phyloP scores from a whole-genome alignment of 106 monocot genomes.

The Cymbidium sinense region DNA sequence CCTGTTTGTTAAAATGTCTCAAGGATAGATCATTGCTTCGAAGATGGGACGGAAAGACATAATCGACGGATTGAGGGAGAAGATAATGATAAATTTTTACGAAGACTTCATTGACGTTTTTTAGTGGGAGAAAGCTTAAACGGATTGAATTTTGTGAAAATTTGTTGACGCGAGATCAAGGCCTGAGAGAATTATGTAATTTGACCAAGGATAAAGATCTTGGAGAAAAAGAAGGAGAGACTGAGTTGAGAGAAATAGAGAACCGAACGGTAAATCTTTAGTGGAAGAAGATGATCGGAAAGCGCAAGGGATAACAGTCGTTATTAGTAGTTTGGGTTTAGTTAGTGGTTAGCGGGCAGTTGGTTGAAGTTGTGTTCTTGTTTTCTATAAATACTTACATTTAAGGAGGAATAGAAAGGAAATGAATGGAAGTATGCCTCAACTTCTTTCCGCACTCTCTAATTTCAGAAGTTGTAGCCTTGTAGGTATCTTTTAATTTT shows the following conservation, averaged over 20 bases:
- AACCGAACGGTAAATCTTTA: background rate
- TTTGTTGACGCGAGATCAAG: background rate
- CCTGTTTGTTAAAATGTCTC: slow-evolving; percentile 1
- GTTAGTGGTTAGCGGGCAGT: too few relatives aligned
- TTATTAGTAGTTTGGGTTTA: too few relatives aligned
- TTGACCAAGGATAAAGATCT: background rate
- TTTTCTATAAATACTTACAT: too few relatives aligned
- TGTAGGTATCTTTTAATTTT: too few relatives aligned
- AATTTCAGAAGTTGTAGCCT: too few relatives aligned
- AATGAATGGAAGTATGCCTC: too few relatives aligned
- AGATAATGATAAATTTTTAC: too few relatives aligned
- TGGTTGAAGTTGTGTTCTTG: too few relatives aligned
- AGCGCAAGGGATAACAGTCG: too few relatives aligned
- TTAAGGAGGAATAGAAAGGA: too few relatives aligned
- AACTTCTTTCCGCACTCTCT: too few relatives aligned
- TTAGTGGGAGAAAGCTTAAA: background rate
- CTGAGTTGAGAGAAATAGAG: background rate
- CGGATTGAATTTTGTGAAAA: background rate
- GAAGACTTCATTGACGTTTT: too few relatives aligned
- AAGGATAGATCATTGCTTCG: background rate
- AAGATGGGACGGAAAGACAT: background rate
- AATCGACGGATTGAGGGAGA: background rate
- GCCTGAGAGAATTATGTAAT: background rate
- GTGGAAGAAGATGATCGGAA: background rate
- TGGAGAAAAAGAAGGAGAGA: background rate